Evolutionary conservation across 1,284 basidiomycete species (phyloP).

Genomic region (Sutorius eximius): DNA sequence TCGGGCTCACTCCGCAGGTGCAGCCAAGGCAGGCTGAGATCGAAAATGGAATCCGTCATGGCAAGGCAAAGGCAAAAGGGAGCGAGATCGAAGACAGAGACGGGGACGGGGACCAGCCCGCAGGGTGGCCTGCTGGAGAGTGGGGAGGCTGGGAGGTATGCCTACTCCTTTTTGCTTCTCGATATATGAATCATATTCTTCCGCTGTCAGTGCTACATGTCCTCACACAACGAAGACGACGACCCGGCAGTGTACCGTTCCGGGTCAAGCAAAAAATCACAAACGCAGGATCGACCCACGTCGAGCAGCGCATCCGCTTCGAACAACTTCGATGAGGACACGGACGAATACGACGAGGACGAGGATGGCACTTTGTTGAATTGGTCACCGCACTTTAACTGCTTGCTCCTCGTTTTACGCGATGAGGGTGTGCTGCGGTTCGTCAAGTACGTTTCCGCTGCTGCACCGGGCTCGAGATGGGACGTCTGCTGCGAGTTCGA

Average conservation of each 20-base stretch:
- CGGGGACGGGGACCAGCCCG: constrained; percentile 36
- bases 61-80: constrained; percentile 25
- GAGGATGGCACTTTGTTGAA: constrained; percentile 82
- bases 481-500: constrained; percentile 90
- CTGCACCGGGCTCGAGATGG: constrained; percentile 86
- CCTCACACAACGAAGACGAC: constrained; percentile 89
- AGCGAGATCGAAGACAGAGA: constrained; percentile 35
- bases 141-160: constrained; percentile 94
- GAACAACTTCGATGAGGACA: constrained; percentile 26
- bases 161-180: not conserved
- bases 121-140: constrained; percentile 75
- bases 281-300: constrained; percentile 18
- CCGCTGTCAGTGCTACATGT: constrained; percentile 82
- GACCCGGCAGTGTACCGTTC: constrained; percentile 93
- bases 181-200: not conserved
- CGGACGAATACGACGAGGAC: constrained; percentile 43
- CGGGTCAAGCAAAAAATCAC: constrained; percentile 51
- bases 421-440: constrained; percentile 94
- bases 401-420: constrained; percentile 84
- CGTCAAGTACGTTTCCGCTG: constrained; percentile 90
- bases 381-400: constrained; percentile 90
- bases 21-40: constrained; percentile 22
- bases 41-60: constrained; percentile 8
- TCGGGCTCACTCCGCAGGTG: constrained; percentile 85
- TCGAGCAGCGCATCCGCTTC: constrained; percentile 17